Base-by-base conservation (phyloP, 345 rosid species). In the Syzygium aqueum region DNA sequence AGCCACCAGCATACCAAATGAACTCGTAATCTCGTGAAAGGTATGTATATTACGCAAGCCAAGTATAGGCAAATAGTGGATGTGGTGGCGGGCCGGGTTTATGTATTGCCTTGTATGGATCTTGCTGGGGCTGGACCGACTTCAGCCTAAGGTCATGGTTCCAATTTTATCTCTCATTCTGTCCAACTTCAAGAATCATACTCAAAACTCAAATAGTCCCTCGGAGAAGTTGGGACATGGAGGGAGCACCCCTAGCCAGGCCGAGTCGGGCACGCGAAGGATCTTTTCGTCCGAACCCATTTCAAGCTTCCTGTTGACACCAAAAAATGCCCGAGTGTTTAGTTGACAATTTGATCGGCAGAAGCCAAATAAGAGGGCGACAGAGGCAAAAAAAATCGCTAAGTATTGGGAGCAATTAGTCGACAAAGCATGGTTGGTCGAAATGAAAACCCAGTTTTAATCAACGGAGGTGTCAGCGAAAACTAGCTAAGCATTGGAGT, bases 381-480 rank as follows among this genome's bases (percentile, higher is more conserved):
- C 0, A 3, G 73, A 10, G 2, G 2, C 1, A 33, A 25, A 59
- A 61, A 61, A 61, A n/a, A 0, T 27, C 19, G 0, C 0, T 14
- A 5, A n/a, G 73, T 0, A 14, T 61, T n/a, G 28, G 33, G 67
- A 61, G 67, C 33, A 61, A n/a, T n/a, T 61, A 13, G 67, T n/a
- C 0, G 5, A 27, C 33, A 61, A 61, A 2, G 8, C 13, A 61
- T 27, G 67, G 33, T 59, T 27, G 53, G 53, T 13, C 16, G 28
- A 59, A 27, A 13, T 59, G 67, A 59, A 27, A 59, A 59, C 16
- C 30, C 0, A 6, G 33, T 61, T 61, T 61, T 12, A 3, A n/a
- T 61, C 0, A 1, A 13, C 1, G 0, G 1, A n/a, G 4, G 2
- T 61, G 4, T 11, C 67, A 1, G 15, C 53, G 53, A 51, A 13